Evolutionary conservation across 441 rosid genomes (phyloP).

Genomic region (Flueggea neowawraea): DNA sequence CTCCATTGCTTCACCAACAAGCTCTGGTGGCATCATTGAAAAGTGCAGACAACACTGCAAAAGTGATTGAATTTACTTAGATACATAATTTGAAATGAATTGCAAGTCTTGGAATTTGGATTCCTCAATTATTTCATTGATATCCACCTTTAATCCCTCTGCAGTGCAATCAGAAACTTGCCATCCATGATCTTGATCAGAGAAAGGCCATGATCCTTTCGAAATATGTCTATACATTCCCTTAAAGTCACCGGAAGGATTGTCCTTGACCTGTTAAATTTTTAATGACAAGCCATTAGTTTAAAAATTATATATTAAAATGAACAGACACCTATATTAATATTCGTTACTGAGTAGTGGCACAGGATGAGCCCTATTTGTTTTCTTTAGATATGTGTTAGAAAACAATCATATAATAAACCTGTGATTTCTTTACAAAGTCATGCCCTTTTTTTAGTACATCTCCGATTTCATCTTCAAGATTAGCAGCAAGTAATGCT

Average conservation of each 20-base stretch:
- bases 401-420: constrained; percentile 10
- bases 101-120: background rate
- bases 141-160: constrained; percentile 23
- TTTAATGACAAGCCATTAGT: background rate
- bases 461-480: constrained; percentile 29
- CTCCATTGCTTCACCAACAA: constrained; percentile 37
- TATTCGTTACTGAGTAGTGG: background rate
- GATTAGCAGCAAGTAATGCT: constrained; percentile 34
- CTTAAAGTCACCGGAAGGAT: constrained; percentile 19
- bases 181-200: constrained; percentile 22
- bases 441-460: constrained; percentile 39
- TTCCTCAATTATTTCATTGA: background rate
- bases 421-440: constrained; percentile 48
- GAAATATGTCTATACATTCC: constrained; percentile 19
- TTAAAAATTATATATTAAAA: too few species aligned
- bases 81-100: background rate
- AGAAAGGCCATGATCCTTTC: constrained; percentile 21
- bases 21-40: constrained; percentile 38
- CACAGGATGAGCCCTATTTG: too few species aligned
- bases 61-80: background rate
- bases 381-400: too few species aligned
- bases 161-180: constrained; percentile 28
- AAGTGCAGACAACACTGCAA: constrained; percentile 38
- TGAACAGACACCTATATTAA: background rate
- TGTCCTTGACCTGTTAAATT: constrained; percentile 23